phyloP scores from a whole-genome alignment of 2,329 filamentous ascomycete genomes.

The Trichoderma pleuroti region DNA sequence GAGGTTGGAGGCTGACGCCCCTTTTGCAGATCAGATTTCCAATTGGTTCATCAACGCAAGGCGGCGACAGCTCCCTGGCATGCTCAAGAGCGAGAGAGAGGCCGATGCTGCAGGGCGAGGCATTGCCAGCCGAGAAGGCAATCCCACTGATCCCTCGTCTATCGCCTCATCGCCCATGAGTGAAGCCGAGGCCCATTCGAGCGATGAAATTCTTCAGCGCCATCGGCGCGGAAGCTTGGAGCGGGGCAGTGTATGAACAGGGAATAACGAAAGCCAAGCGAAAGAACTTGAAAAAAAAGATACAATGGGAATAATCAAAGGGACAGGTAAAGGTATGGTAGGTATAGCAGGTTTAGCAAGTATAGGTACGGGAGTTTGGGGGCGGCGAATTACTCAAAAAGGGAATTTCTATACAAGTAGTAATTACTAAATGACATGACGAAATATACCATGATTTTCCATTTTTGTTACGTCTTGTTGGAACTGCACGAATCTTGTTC shows the following conservation, averaged over 20 bases:
- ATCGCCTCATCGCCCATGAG: constrained; percentile 29
- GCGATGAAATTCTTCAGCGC: constrained; percentile 35
- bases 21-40: constrained; percentile 59
- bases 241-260: constrained; percentile 44
- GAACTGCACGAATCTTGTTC: neutral
- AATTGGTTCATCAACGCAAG: constrained; percentile 82
- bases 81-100: constrained; percentile 57
- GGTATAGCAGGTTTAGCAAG: neutral
- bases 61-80: constrained; percentile 59
- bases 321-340: neutral
- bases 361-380: neutral
- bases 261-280: neutral
- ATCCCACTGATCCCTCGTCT: neutral
- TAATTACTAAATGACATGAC: constrained; percentile 10
- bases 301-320: neutral
- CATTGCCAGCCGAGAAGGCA: neutral
- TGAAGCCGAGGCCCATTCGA: constrained; percentile 45
- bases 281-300: neutral
- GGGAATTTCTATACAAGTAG: neutral
- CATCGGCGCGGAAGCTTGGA: constrained; percentile 37
- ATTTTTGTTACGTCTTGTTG: neutral
- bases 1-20: constrained; percentile 18
- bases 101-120: constrained; percentile 41
- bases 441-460: neutral
- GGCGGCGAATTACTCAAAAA: neutral